Evolutionary conservation across 1,284 basidiomycete genomes (phyloP), one percentile per base, ranked within the genome.

Genomic region (Rhodotorula sp.): DNA sequence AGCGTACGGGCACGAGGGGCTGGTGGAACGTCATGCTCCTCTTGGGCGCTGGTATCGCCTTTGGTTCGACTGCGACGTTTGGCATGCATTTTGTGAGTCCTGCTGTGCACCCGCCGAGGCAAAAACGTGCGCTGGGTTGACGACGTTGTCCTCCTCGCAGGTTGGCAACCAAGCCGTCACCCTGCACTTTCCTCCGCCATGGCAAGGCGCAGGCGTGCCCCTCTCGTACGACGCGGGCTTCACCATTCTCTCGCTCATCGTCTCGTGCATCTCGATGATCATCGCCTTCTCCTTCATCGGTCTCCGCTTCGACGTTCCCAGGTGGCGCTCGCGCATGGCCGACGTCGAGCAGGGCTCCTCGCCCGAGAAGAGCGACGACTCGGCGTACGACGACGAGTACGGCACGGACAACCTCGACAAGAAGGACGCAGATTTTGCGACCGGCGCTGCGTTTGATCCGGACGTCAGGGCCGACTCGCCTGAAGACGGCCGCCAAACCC

Each of bases 241-340:
- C 74, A 83, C 82, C 22, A 72, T 83, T 52, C 75, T 83, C n/a
- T 81, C 80, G 31, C 78, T 83, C 50, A 78, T 82, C 28, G 80
- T 80, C 37, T 78, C 79, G 11, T 80, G 80, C 64, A 53, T 77
- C 5, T 81, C 79, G 62, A 83, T 83, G 81, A 82, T 79, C 13
- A 69, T 80, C 31, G 81, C 82, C 16, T 83, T 83, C 72, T 80
- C 80, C 68, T 77, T 83, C 67, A 82, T 83, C 81, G 82, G 81
- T 37, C 79, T 81, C 18, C 76, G 80, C 40, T 58, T 81, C 15
- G 70, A 71, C 55, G 44, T 44, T 28, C 65, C 52, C 16, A 34
- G n/a, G 22, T 37, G 34, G 55, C 59, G 58, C n/a, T 16, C 51
- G 8, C 48, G 52, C 37, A 31, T 52, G 34, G 40, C 40, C 20